These are phyloP conservation scores for Kwoniella heveanensis DNA, from an alignment of 768 basidiomycete species.

Conservation along the genomic window DNA sequence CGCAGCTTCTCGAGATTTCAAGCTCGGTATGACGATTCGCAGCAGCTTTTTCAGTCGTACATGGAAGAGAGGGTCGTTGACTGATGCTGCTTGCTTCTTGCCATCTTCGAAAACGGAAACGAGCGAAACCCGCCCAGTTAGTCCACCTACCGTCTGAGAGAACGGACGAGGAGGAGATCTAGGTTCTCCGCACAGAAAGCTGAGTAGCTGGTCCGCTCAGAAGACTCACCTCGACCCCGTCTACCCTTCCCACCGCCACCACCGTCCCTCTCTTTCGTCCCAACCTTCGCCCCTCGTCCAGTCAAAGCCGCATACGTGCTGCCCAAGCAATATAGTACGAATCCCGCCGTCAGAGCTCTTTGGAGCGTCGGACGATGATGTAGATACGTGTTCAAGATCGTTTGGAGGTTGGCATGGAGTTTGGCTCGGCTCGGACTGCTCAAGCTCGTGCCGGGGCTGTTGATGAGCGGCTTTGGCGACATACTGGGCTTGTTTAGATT, in stretches of 20 bases:
- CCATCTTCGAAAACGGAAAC: constrained; percentile 23
- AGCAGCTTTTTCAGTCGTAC: constrained; percentile 74
- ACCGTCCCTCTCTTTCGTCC: constrained; percentile 55
- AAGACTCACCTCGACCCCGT: constrained; percentile 22
- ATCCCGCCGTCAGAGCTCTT: constrained; percentile 65
- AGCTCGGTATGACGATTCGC: constrained; percentile 81
- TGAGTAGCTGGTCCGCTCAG: not conserved
- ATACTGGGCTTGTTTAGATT: no score
- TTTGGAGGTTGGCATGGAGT: constrained; percentile 19
- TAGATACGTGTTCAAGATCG: constrained; percentile 59
- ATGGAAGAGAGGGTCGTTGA: constrained; percentile 94
- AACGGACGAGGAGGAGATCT: no score
- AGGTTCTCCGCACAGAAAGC: no score
- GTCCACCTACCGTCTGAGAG: no score
- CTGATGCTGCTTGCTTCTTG: constrained; percentile 27
- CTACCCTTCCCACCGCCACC: constrained; percentile 53
- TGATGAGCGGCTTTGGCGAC: no score
- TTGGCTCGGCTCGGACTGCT: not conserved
- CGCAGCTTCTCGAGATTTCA: constrained; percentile 82
- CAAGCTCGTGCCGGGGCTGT: no score
- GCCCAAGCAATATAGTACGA: constrained; percentile 71
- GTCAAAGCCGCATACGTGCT: constrained; percentile 66
- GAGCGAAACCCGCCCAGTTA: no score
- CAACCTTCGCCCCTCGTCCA: constrained; percentile 56
- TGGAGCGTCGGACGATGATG: constrained; percentile 72